These are phyloP conservation scores for Ophiocordyceps camponoti-floridani DNA, from an alignment of 2,329 filamentous ascomycete species.

Conservation along the genomic window DNA sequence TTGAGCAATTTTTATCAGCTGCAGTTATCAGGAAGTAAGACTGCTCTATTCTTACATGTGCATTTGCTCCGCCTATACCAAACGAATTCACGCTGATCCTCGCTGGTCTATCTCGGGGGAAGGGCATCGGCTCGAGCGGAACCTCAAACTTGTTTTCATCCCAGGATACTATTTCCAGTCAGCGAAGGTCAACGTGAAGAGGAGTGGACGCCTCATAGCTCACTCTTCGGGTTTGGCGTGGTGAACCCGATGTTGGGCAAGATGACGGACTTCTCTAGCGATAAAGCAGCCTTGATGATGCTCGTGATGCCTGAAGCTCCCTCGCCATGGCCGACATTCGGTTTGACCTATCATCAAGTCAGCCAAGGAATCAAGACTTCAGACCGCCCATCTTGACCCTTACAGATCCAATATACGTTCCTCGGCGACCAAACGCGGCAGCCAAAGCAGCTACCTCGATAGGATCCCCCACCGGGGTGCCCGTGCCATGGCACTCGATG, in stretches of 20 bases:
- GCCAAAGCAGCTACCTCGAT: slow-evolving; percentile 17
- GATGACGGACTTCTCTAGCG: slow-evolving; percentile 8
- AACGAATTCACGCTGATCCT: slow-evolving; percentile 23
- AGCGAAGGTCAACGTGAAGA: neutral
- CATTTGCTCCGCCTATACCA: neutral
- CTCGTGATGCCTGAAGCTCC: slow-evolving; percentile 9
- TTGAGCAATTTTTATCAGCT: neutral
- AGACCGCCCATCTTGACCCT: neutral
- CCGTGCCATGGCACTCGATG: slow-evolving; percentile 12
- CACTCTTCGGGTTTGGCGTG: slow-evolving; percentile 7
- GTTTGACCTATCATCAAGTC: slow-evolving; percentile 6
- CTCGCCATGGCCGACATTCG: slow-evolving; percentile 13
- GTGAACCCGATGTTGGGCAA: slow-evolving; percentile 8
- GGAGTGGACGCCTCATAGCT: neutral
- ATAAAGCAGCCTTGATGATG: slow-evolving; percentile 11
- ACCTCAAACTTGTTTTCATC: slow-evolving; percentile 8
- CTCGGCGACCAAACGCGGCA: slow-evolving; percentile 8
- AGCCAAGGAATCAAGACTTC: neutral
- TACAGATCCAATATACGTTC: slow-evolving; percentile 5
- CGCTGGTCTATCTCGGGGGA: slow-evolving; percentile 16
- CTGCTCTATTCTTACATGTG: neutral
- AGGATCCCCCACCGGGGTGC: slow-evolving; percentile 20
- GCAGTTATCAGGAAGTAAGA: neutral
- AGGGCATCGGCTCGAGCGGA: slow-evolving; percentile 14
- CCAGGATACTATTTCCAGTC: slow-evolving; percentile 3